Percentiles rank a stretch among this genome's conserved stretches.
These are phyloP conservation scores for Brassica hybrid DNA, from an alignment of 441 rosid species.

Conservation along the genomic window DNA sequence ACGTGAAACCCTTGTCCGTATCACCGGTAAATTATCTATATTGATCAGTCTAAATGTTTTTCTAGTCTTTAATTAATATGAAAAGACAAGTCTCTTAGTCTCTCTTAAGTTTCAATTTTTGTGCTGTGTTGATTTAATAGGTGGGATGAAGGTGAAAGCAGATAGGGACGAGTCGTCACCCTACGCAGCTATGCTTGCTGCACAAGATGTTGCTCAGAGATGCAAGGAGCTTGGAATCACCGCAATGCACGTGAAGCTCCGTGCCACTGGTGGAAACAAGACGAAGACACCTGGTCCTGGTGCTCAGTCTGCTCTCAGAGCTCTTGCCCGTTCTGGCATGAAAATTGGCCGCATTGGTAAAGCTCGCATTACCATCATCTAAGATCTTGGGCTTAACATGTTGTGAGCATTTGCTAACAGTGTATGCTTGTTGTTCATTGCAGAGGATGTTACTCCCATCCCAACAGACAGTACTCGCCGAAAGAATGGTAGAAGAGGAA, in stretches of 20 bases:
- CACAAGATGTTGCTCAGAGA: slow-evolving; percentile 71
- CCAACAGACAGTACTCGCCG: slow-evolving; percentile 73
- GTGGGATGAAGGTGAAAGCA: slow-evolving; percentile 78
- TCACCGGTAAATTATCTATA: slow-evolving; percentile 51
- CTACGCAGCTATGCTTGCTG: slow-evolving; percentile 83
- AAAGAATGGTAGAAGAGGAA: slow-evolving; percentile 71
- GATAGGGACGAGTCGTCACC: slow-evolving; percentile 77
- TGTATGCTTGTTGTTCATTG: background rate
- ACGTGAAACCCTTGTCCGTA: slow-evolving; percentile 73
- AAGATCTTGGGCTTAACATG: background rate
- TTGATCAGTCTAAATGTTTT: background rate
- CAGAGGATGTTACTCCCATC: slow-evolving; percentile 74
- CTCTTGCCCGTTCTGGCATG: slow-evolving; percentile 85
- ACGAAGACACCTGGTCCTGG: slow-evolving; percentile 86
- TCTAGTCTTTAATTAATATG: too few species aligned
- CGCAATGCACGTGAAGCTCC: slow-evolving; percentile 74
- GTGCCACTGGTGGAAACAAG: slow-evolving; percentile 79
- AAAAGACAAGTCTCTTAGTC: too few species aligned
- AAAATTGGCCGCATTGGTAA: slow-evolving; percentile 74
- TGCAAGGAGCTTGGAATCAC: slow-evolving; percentile 85
- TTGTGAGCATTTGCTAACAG: background rate
- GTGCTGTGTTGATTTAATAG: slow-evolving; percentile 8
- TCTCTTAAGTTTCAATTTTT: background rate
- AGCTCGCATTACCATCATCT: background rate
- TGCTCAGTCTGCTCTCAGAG: slow-evolving; percentile 78